Conservation (phyloP, 1,284 basidiomycete genomes). For the Marasmius tenuissimus region DNA sequence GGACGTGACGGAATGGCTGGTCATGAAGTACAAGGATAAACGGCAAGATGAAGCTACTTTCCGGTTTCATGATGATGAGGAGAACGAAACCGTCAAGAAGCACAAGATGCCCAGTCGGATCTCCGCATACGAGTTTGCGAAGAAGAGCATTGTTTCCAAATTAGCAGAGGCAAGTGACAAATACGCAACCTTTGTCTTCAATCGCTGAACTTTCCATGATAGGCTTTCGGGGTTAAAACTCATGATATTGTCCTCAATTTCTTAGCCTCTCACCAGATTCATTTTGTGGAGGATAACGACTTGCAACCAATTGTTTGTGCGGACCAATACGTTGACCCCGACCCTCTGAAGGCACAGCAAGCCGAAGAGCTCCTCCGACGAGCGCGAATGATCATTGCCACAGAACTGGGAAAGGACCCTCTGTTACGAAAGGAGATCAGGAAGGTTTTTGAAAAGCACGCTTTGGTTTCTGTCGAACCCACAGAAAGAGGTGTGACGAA, state of each 20-base stretch:
- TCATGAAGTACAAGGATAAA: slow-evolving; percentile 81
- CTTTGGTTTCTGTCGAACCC: slow-evolving; percentile 80
- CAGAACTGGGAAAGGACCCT: slow-evolving; percentile 94
- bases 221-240: slow-evolving; percentile 81
- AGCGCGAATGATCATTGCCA: slow-evolving; percentile 85
- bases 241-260: slow-evolving; percentile 84
- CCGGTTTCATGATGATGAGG: slow-evolving; percentile 69
- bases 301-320: slow-evolving; percentile 71
- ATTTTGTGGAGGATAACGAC: slow-evolving; percentile 80
- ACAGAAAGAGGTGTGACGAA: slow-evolving; percentile 91
- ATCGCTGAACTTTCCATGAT: slow-evolving; percentile 3
- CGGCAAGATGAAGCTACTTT: slow-evolving; percentile 64
- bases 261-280: slow-evolving; percentile 52
- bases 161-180: slow-evolving; percentile 65
- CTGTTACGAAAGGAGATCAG: slow-evolving; percentile 83
- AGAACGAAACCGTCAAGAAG: slow-evolving; percentile 51
- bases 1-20: slow-evolving; percentile 91
- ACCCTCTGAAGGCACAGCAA: slow-evolving; percentile 53
- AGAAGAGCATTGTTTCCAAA: slow-evolving; percentile 75
- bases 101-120: slow-evolving; percentile 86
- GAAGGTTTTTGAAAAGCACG: slow-evolving; percentile 75
- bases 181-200: background rate
- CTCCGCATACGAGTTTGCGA: slow-evolving; percentile 83
- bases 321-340: slow-evolving; percentile 75
- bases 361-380: slow-evolving; percentile 68